These are phyloP conservation scores for Elsinoe fawcettii DNA, from an alignment of 2,329 filamentous ascomycete species.

Conservation along the genomic window DNA sequence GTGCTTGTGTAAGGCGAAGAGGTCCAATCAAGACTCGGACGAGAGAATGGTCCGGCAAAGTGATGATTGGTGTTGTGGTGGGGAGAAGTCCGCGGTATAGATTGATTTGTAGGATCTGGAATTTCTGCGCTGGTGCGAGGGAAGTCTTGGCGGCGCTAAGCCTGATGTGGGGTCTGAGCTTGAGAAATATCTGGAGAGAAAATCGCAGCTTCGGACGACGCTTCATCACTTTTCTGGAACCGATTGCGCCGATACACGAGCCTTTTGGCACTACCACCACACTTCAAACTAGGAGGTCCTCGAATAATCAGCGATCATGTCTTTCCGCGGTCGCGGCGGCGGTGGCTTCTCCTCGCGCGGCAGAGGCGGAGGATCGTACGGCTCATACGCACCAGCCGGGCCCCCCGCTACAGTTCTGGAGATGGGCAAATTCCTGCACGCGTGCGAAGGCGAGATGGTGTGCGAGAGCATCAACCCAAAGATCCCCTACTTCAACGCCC, in stretches of 20 bases:
- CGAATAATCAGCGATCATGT: constrained; percentile 19
- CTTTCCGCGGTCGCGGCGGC: constrained; percentile 21
- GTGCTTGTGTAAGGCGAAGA: constrained; percentile 8
- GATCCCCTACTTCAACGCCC: constrained; percentile 97
- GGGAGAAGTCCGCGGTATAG: background rate
- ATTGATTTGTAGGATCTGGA: too few species aligned
- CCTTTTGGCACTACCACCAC: too few species aligned
- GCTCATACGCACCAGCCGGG: constrained; percentile 3
- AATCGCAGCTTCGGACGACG: constrained; percentile 31
- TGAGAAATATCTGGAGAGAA: constrained; percentile 39
- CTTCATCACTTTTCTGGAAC: constrained; percentile 22
- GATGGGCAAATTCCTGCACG: constrained; percentile 90
- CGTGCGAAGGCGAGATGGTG: constrained; percentile 95
- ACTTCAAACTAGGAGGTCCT: background rate
- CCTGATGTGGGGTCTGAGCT: background rate
- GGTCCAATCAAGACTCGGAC: constrained; percentile 41
- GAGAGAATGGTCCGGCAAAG: constrained; percentile 42
- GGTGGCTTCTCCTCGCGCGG: constrained; percentile 19
- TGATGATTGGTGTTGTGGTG: constrained; percentile 40
- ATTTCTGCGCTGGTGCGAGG: background rate
- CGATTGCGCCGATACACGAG: background rate
- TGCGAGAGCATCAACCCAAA: constrained; percentile 93
- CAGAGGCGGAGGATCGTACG: constrained; percentile 9
- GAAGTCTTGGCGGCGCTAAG: constrained; percentile 3
- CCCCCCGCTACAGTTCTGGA: constrained; percentile 39